Evolutionary conservation across 1,284 basidiomycete genomes (phyloP), one percentile per base, ranked within the genome.

Genomic region (Melampsora abietis-canadensis): DNA sequence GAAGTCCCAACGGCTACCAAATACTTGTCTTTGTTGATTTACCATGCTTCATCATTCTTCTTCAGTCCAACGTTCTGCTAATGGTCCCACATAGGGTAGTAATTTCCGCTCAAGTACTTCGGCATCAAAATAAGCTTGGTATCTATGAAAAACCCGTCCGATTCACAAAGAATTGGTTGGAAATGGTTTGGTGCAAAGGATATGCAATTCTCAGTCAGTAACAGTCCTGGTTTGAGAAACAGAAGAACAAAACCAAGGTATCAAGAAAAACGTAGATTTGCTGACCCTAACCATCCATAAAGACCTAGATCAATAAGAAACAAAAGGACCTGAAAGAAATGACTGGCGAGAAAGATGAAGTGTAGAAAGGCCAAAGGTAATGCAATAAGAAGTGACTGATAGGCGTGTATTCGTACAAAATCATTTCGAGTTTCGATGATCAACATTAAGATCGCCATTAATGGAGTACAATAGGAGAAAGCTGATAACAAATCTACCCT

Each of bases 221-320:
- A 65, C 2, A 44, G 27, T 65, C 21, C 7, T 44, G n/a, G 19
- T 7, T 2, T 30, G 27, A 66, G 31, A 46, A 24, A 31, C 12
- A 7, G 19, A 30, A 24, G 27, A 27, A 27, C 27, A 27, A 27
- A 27, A 27, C 15, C n/a, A 44, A n/a, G 21, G n/a, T 47, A 47
- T 3, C 12, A 44, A 44, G 10, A 44, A 44, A 44, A 21, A 21
- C 21, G 48, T 19, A 10, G 27, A 24, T 17, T 37, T 2, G 46
- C 72, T 61, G 19, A 74, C 72, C 64, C 72, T 21, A 74, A 54
- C 72, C 72, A 74, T 14, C 64, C 72, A 61, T 74, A 74, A 15
- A 74, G 65, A 46, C 48, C 63, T 15, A 66, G 30, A 46, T 74
- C 72, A 4, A 66, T 14, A 24, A 66, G 21, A 15, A 74, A 61